Percentiles rank a stretch among this genome's conserved stretches.
phyloP scores from a whole-genome alignment of 148 eudicot species.

The Fallopia convolvulus region DNA sequence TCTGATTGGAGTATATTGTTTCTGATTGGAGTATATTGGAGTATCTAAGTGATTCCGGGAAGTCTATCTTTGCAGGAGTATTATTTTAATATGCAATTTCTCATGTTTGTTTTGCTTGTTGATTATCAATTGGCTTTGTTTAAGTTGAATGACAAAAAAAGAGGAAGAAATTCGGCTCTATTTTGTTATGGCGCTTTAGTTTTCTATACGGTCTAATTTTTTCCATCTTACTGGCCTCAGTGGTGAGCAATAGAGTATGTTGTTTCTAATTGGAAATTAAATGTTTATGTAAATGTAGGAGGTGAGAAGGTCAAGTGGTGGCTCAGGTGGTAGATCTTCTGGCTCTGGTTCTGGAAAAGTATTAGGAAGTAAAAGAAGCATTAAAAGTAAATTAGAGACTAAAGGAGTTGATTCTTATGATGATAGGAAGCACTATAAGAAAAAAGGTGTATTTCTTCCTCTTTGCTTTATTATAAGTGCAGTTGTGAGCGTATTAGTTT shows the following conservation, averaged over 20 bases:
- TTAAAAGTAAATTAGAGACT: constrained; percentile 4
- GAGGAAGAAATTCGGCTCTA: no score
- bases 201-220: background rate
- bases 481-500: background rate
- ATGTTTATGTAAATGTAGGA: background rate
- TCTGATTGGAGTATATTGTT: no score
- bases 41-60: no score
- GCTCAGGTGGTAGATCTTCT: background rate
- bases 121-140: background rate
- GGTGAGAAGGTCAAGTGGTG: background rate
- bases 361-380: background rate
- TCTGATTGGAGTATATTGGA: no score
- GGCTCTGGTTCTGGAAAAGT: background rate
- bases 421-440: background rate
- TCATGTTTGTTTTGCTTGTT: background rate
- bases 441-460: background rate
- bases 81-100: no score
- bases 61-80: no score
- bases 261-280: background rate
- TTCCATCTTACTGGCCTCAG: no score
- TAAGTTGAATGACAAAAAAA: no score
- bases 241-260: background rate
- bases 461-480: background rate
- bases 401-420: background rate
- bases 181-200: background rate